Base-by-base conservation (phyloP, 768 basidiomycete genomes). In the Chlorophyllum brunneum region DNA sequence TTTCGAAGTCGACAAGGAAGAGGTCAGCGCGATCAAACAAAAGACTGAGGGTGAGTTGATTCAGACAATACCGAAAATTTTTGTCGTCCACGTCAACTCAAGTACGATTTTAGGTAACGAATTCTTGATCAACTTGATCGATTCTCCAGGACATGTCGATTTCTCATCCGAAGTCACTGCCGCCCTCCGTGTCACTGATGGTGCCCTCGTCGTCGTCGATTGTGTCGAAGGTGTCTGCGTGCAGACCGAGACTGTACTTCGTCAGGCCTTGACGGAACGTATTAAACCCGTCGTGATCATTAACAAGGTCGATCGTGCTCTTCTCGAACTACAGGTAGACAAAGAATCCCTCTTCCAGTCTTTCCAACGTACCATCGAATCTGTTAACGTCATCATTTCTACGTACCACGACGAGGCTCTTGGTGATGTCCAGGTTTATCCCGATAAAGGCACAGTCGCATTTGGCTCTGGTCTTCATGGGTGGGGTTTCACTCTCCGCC, bases 121-220 rank as follows among this genome's bases (percentile, higher is more conserved):
- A 70, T 99, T 99, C 82, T 83, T 99, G 81, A 98, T 99, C 81
- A 99, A 99, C 77, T 76, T 99, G 76, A 98, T 99, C 78, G 97
- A 99, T 70, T 98, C 95, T 6, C 97, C 97, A 48, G 97, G 97
- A 64, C 97, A 99, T 83, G 97, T 99, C 72, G 97, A 99, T 72
- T 99, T 99, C 81, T 99, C 97, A 29, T 98, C 97, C 47, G 97
- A 99, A 74, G 97, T 99, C 63, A 99, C 97, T 2, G 97, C 97
- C 56, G 97, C 97, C 59, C 92, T 99, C 67, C 97, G 97, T 77
- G 97, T 99, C 65, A 99, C 97, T 58, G 97, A 99, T 59, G 97
- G 95, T 79, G 97, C 97, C 55, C 88, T 99, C 61, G 97, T 99
- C 64, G 97, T 99, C 70, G 97, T 99, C 65, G 97, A 99, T 73